A percentile compares a stretch with the other conserved stretches of the same genome.
These are phyloP conservation scores for Candida corydali DNA, from an alignment of 805 yeast species.

Conservation along the genomic window DNA sequence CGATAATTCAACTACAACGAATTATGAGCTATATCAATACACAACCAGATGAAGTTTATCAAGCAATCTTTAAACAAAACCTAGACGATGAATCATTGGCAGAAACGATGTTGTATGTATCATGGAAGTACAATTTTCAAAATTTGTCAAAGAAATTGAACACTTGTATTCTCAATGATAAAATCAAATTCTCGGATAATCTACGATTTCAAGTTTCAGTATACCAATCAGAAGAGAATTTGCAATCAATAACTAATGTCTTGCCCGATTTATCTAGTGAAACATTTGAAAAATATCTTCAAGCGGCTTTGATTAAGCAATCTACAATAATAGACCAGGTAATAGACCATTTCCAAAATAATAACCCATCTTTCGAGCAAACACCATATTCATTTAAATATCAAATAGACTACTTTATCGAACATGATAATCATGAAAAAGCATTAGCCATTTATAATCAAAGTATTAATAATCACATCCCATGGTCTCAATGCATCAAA, in stretches of 20 bases:
- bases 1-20: slow-evolving; percentile 7
- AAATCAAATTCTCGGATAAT: slow-evolving; percentile 16
- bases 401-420: slow-evolving; percentile 25
- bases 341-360: slow-evolving; percentile 12
- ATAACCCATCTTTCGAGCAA: slow-evolving; percentile 12
- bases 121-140: slow-evolving; percentile 8
- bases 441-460: slow-evolving; percentile 30
- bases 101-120: slow-evolving; percentile 14
- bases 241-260: slow-evolving; percentile 2
- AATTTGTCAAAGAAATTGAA: slow-evolving; percentile 11
- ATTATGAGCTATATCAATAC: slow-evolving; percentile 11
- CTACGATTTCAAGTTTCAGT: slow-evolving; percentile 19
- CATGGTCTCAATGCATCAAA: slow-evolving; percentile 19
- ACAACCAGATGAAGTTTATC: slow-evolving; percentile 10
- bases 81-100: slow-evolving; percentile 21
- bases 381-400: slow-evolving; percentile 22
- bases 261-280: slow-evolving; percentile 2
- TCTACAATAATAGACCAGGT: slow-evolving; percentile 16
- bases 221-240: slow-evolving; percentile 4
- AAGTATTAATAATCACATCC: slow-evolving; percentile 18
- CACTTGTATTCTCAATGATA: slow-evolving; percentile 16
- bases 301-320: slow-evolving; percentile 12
- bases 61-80: slow-evolving; percentile 16
- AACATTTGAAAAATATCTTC: slow-evolving; percentile 15
- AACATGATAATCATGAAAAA: slow-evolving; percentile 11